Evolutionary conservation across 441 rosid genomes (phyloP), one percentile per base, ranked within the genome.

Genomic region (Pelargonium australe): DNA sequence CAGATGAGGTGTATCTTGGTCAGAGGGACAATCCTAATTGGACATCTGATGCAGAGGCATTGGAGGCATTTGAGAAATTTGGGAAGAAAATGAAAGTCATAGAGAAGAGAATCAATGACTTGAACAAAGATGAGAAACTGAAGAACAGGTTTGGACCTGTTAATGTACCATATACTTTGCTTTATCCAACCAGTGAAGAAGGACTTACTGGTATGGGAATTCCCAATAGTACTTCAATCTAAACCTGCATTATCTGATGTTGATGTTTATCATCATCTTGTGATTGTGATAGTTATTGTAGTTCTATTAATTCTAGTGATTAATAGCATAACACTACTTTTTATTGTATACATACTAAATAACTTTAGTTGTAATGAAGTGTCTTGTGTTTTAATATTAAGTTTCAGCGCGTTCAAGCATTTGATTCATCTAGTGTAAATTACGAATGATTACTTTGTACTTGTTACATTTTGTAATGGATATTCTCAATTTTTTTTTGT

Each of bases 201-300:
- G 83, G 88, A 60, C 67, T 81, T 57, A 80, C 74, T 5, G 83
- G 79, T 14, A 80, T 72, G 72, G 91, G 90, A 49, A 82, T 86
- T 43, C 91, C 91, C 17, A 86, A 82, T 68, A 85, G 87, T 74
- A 77, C 80, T 71, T 80, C 89, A 62, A 83, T 84, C 45, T 89
- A 70, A 76, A 49, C 6, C 16, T 49, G 13, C 17, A 4, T 41
- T 41, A 0, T 41, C 2, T 25, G 31, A 25, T 25, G 31, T 25
- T 25, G 31, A 25, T 25, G 31, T 2, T 25, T 2, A 25, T 25
- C 31, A 25, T 25, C 31, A 1, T 25, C 31, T 25, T 25, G 31
- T 25, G 31, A 1, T 25, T 25, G 31, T 25, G 31, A 25, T 25
- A 1, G 31, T 25, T 25, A 25, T 25, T 25, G 1, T 25, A 25